Conservation (phyloP, 768 basidiomycete species). For the Antrodiella citrinella region DNA sequence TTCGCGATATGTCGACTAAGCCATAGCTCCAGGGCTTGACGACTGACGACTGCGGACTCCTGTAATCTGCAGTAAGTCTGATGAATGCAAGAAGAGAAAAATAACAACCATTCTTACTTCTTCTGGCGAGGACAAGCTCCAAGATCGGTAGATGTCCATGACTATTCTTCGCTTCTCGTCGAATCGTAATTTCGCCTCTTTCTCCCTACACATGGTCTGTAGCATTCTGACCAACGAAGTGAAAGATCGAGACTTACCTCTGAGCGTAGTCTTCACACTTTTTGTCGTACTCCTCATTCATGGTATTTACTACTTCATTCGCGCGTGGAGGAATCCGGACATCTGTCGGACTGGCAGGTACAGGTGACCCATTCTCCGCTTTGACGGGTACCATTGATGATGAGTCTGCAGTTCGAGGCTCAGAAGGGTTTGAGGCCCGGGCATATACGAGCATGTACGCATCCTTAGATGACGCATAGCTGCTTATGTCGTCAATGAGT, state of each 20-base stretch:
- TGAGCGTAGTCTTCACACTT: conserved; percentile 21
- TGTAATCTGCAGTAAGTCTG: conserved; percentile 17
- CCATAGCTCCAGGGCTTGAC: conserved; percentile 55
- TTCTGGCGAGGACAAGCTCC: conserved; percentile 41
- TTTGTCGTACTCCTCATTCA: conserved; percentile 50
- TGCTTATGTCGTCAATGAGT: no score
- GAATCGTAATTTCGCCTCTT: conserved; percentile 36
- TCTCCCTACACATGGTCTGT: conserved; percentile 30
- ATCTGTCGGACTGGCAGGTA: not conserved
- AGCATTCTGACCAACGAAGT: not conserved
- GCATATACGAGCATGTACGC: conserved; percentile 95
- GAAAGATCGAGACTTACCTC: conserved; percentile 4
- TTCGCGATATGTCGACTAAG: conserved; percentile 35
- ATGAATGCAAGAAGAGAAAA: not conserved
- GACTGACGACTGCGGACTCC: conserved; percentile 55
- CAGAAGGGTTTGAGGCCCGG: conserved; percentile 27
- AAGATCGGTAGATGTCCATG: conserved; percentile 51
- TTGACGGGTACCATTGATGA: not conserved
- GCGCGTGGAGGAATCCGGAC: conserved; percentile 49
- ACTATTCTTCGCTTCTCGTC: conserved; percentile 43
- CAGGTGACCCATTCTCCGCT: not conserved
- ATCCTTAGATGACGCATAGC: conserved; percentile 49
- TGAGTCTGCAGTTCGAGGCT: conserved; percentile 1
- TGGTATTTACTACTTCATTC: conserved; percentile 37
- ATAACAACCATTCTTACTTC: conserved; percentile 32